Conservation (phyloP, 352 stramenopile genomes). For the Pythium coloratum region DNA sequence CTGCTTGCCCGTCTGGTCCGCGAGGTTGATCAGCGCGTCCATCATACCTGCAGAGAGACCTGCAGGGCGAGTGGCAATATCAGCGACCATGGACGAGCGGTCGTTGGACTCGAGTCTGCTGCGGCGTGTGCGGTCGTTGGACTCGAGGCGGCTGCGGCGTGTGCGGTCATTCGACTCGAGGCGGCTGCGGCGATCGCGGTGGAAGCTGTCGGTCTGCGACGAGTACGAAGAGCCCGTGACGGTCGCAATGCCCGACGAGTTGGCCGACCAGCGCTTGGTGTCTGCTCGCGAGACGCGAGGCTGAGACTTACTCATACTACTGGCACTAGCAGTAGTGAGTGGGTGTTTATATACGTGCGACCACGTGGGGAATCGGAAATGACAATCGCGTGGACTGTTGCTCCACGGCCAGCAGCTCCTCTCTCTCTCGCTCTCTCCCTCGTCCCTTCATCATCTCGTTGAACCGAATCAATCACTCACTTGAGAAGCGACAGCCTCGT, state of each 20-base stretch:
- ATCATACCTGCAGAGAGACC: slow-evolving; percentile 20
- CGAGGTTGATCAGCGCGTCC: slow-evolving; percentile 16
- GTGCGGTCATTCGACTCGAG: not conserved
- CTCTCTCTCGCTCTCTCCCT: too few relatives aligned
- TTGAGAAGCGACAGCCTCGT: too few relatives aligned
- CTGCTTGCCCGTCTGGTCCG: slow-evolving; percentile 11
- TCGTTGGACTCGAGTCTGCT: not conserved
- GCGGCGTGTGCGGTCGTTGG: not conserved
- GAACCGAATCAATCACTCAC: too few relatives aligned
- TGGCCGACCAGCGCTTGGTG: slow-evolving; percentile 19
- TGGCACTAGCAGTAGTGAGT: not conserved
- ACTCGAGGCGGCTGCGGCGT: not conserved
- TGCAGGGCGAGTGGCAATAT: slow-evolving; percentile 11
- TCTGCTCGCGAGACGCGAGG: not conserved
- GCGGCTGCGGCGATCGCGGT: not conserved
- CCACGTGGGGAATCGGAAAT: not conserved
- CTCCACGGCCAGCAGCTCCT: too few relatives aligned
- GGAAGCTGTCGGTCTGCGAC: slow-evolving; percentile 1
- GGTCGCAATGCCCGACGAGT: slow-evolving; percentile 14
- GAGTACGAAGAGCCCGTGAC: slow-evolving; percentile 8
- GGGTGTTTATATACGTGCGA: not conserved
- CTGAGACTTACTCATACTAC: not conserved
- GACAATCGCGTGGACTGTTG: not conserved
- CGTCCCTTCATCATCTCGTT: too few relatives aligned
- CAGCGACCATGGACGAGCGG: slow-evolving; percentile 8